Evolutionary conservation across 495 filamentous ascomycete species (phyloP), one percentile per base, ranked within the genome.

Genomic region (Tuber aestivum): DNA sequence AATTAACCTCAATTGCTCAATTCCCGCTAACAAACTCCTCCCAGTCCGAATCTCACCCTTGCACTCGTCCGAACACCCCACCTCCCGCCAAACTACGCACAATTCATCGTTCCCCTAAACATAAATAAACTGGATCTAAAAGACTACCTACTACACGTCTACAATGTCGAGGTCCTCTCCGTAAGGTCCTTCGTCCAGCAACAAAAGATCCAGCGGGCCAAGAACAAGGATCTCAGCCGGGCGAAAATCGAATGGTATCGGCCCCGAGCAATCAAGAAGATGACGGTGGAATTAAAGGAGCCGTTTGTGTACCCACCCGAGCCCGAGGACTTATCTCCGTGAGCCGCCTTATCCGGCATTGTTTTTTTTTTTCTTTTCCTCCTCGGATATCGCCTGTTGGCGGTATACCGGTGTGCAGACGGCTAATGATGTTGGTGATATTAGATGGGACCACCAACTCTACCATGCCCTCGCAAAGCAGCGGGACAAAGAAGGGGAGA

Each of bases 41-140:
- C 38, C 38, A 97, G 94, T 74, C 94, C 94, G 48, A 89, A 91
- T 82, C 92, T 94, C 85, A 88, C 87, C 69, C 84, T 97, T 81
- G 88, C 91, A 76, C 89, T 97, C 76, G 85, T 94, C 81, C 91
- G 91, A 75, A 92, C 89, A 41, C 87, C 89, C 44, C 87, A 87
- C 80, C 89, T 92, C 80, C 90, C 91, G 40, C 88, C 94, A 41
- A 91, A 89, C 84, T 92, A 90, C 80, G 94, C 93, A 70, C 89
- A 89, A 71, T 97, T 97, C 88, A 86, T 88, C 81, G 94, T 97
- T 68, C 94, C 94, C 23, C 88, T 97, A 81, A 89, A 88, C 77
- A 91, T 96, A 87, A 94, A 92, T 88, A 97, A 97, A 85, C 89
- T 97, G 79, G 94, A 97, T 84, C 84, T 97, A 40, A 91, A 92